Percentiles rank a stretch among this genome's conserved stretches.
Evolutionary conservation across 2,329 filamentous ascomycete genomes (phyloP).

Genomic region (Talaromyces piceae): DNA sequence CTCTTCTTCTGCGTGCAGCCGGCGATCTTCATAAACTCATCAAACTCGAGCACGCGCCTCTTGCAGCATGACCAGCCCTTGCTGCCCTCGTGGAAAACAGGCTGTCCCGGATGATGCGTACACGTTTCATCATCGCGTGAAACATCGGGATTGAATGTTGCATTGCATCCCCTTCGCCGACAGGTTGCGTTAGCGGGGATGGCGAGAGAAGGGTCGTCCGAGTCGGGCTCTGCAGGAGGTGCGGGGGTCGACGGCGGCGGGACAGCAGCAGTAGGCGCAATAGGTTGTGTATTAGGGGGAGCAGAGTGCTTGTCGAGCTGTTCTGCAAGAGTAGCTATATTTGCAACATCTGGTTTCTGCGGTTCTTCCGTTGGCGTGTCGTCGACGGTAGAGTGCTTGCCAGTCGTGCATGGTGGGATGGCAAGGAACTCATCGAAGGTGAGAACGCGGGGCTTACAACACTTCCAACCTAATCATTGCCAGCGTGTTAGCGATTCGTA

Average conservation of each 20-base stretch:
- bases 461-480: slow-evolving; percentile 79
- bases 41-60: slow-evolving; percentile 87
- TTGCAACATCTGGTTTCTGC: slow-evolving; percentile 27
- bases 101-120: slow-evolving; percentile 78
- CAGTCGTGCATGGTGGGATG: slow-evolving; percentile 86
- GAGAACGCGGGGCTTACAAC: slow-evolving; percentile 92
- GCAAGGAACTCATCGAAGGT: slow-evolving; percentile 97
- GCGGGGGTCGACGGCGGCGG: slow-evolving; percentile 19
- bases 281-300: slow-evolving; percentile 13
- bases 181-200: slow-evolving; percentile 70
- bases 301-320: slow-evolving; percentile 11
- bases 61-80: slow-evolving; percentile 99
- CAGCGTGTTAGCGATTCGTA: background rate
- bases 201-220: slow-evolving; percentile 69
- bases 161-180: slow-evolving; percentile 67
- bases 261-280: slow-evolving; percentile 23
- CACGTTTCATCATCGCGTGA: slow-evolving; percentile 67
- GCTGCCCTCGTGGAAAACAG: slow-evolving; percentile 95
- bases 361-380: slow-evolving; percentile 48
- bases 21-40: slow-evolving; percentile 93
- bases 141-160: slow-evolving; percentile 52
- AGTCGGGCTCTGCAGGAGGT: slow-evolving; percentile 63
- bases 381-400: slow-evolving; percentile 86
- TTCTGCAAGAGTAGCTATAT: slow-evolving; percentile 13
- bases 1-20: slow-evolving; percentile 75